These are phyloP conservation scores for Malassezia brasiliensis DNA, from an alignment of 1,284 basidiomycete genomes.

Conservation along the genomic window DNA sequence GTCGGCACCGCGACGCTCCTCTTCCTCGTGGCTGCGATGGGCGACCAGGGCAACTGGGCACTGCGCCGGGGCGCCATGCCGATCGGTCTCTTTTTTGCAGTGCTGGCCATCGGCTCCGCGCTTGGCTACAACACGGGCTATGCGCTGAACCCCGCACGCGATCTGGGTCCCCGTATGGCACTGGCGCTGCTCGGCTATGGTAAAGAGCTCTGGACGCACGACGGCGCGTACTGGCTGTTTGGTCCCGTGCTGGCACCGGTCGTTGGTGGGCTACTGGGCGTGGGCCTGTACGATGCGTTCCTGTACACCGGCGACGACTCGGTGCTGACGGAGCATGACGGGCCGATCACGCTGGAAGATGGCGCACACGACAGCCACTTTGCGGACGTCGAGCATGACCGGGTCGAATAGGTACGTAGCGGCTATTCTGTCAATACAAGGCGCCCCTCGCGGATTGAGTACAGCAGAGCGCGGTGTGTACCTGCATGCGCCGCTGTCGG, in stretches of 20 bases:
- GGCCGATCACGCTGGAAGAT: no score
- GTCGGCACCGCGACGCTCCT: constrained; percentile 31
- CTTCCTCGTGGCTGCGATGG: constrained; percentile 28
- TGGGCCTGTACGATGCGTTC: constrained; percentile 44
- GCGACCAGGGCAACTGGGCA: constrained; percentile 50
- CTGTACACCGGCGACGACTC: constrained; percentile 48
- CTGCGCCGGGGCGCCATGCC: constrained; percentile 55
- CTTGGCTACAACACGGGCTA: constrained; percentile 59
- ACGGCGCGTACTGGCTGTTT: constrained; percentile 68
- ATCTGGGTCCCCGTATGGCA: constrained; percentile 58
- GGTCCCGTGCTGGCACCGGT: constrained; percentile 51
- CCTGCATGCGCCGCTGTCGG: not conserved
- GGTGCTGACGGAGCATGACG: constrained; percentile 6
- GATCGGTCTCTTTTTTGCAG: constrained; percentile 55
- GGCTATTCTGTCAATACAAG: not conserved
- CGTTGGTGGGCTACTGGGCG: constrained; percentile 44
- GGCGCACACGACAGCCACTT: not conserved
- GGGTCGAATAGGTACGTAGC: not conserved
- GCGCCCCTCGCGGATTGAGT: constrained; percentile 11
- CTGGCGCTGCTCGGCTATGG: constrained; percentile 60
- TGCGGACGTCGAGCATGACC: not conserved
- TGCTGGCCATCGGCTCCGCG: constrained; percentile 55
- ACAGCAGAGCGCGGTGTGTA: constrained; percentile 3
- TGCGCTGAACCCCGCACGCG: constrained; percentile 60
- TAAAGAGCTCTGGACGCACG: constrained; percentile 50